Evolutionary conservation across 2,329 filamentous ascomycete genomes (phyloP), one percentile per base, ranked within the genome.

Genomic region (Xylariaceae sp.): DNA sequence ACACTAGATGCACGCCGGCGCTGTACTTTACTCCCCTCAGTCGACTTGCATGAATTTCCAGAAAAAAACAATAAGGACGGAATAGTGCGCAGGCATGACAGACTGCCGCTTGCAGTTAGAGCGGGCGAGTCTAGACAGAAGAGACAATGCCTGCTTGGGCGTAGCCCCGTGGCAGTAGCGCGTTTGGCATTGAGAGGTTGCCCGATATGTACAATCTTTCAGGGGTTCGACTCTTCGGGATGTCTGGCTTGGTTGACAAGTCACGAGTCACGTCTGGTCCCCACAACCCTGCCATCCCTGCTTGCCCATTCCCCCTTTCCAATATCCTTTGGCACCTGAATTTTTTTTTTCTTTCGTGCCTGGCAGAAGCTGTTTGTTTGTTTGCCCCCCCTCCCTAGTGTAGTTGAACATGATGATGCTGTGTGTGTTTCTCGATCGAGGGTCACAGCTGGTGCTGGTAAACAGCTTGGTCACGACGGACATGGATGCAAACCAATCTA

Each of bases 211-310:
- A 45, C 13, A 42, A 42, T 42, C 37, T 42, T 45, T 45, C 42
- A 45, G 42, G 42, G 42, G 42, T 45, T 45, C 13, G 17, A n/a
- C 42, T n/a, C 4, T 15, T n/a, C 5, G 42, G 11, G 42, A 45
- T 45, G 42, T 45, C n/a, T 6, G 42, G 13, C 10, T 45, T 45
- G 42, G 42, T 45, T 45, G 42, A 45, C 42, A 45, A 45, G 42
- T 45, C 42, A 45, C 42, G 42, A 45, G 42, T 45, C 42, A 45
- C 42, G 42, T 18, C 13, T n/a, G 42, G n/a, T 45, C 42, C 42
- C 13, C 42, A 45, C 42, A 59, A 57, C 54, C 62, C 59, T 51
- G 54, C 59, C 57, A 59, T 61, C 50, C 7, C 59, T 58, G 49
- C 54, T 53, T 53, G 37, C 51, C 53, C 53, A 51, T 58, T 18